Base-by-base conservation (phyloP, 1,139 yeast species). In the Debaryomycetaceae sp. region DNA sequence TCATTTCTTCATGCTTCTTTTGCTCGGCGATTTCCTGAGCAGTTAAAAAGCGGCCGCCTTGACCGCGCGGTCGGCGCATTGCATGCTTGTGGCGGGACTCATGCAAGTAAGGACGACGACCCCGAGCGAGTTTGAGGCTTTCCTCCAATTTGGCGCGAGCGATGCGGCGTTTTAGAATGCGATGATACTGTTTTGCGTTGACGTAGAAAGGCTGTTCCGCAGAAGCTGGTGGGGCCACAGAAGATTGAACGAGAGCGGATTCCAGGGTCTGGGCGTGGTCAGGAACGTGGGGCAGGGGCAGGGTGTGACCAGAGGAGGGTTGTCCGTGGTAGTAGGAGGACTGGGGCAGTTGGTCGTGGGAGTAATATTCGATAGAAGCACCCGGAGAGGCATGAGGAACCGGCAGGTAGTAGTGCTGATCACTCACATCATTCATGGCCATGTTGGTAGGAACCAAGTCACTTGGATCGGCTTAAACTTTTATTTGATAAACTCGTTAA, bases 1-100 rank as follows among this genome's bases (percentile, higher is more conserved):
- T 57, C 43, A 63, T 54, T 39, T 65, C 64, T 32, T 76, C 77
- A 35, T 65, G 54, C 32, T 75, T 56, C 30, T 79, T 92, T 46
- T 74, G 68, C 54, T 86, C 92, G 16, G 93, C 95, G 35, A 90
- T 87, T 49, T 92, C 98, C 4, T 95, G 94, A 4, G 97, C 96
- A 1, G 98, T 90, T 38, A 92, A 59, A 45, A 92, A 92, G 36
- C 98, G 64, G 3, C 99, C 99, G 19, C 98, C 98, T 55, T 90
- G 97, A 18, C 99, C 99, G 45, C 99, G 73, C 12, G 98, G 98
- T 53, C 99, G 73, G 49, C 98, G 71, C 98, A 92, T 90, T 14
- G 99, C 99, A 53, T 92, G 99, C 52, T 90, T 90, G 54, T 92
- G 99, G 44, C 99, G 72, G 13, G 96, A 85, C 54, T 92, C 98